These are phyloP conservation scores for Acaromyces ingoldii DNA, from an alignment of 1,284 basidiomycete genomes.

Conservation along the genomic window DNA sequence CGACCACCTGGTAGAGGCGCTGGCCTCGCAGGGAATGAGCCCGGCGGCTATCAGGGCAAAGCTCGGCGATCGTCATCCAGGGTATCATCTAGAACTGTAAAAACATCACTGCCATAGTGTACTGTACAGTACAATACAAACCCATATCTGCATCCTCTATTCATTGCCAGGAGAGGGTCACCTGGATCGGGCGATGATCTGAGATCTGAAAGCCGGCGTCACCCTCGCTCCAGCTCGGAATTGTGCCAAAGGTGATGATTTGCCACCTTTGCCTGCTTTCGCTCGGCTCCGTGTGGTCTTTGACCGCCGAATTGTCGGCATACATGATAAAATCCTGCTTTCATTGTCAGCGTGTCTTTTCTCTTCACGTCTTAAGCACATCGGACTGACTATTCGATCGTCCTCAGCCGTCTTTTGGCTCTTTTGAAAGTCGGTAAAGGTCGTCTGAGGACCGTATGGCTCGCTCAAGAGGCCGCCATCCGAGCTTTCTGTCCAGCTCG, in stretches of 20 bases:
- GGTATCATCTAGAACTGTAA: constrained; percentile 20
- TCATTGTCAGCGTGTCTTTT: no score
- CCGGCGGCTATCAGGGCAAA: constrained; percentile 24
- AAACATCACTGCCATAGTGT: no score
- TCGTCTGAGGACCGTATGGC: constrained; percentile 17
- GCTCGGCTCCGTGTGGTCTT: constrained; percentile 11
- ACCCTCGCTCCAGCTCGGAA: constrained; percentile 31
- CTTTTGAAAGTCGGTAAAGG: constrained; percentile 28
- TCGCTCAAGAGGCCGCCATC: constrained; percentile 12
- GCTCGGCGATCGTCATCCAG: constrained; percentile 41
- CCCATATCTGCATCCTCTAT: no score
- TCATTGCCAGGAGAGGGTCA: no score
- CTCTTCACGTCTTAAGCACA: no score
- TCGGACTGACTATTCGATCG: constrained; percentile 27
- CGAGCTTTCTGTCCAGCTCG: neutral
- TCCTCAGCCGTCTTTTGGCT: constrained; percentile 18
- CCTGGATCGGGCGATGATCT: constrained; percentile 26
- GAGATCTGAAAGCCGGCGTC: constrained; percentile 30
- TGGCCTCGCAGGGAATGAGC: constrained; percentile 21
- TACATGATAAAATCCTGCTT: constrained; percentile 32
- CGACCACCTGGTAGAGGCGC: constrained; percentile 14
- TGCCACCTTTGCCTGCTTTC: constrained; percentile 11
- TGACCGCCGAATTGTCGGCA: constrained; percentile 19
- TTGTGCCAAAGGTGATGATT: constrained; percentile 19
- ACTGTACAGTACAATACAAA: no score